Evolutionary conservation across 2,329 filamentous ascomycete genomes (phyloP).

Genomic region (Sclerotinia trifoliorum): DNA sequence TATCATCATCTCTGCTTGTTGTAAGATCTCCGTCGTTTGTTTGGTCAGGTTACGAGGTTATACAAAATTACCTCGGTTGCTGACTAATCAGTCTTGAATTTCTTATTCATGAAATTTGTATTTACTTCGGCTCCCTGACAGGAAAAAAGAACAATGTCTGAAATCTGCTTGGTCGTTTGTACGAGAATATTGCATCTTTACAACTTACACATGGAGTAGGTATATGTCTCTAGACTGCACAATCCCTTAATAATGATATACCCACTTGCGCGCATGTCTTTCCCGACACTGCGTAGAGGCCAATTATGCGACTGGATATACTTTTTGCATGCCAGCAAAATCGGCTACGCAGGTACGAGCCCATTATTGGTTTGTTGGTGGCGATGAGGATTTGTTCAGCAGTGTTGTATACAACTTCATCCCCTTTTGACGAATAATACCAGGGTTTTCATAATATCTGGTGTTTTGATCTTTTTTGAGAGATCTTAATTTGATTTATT

Average conservation of each 20-base stretch:
- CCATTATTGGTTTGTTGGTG: background rate
- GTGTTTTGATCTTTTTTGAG: background rate
- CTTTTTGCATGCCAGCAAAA: too few relatives aligned
- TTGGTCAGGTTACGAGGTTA: slow-evolving; percentile 22
- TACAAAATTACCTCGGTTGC: slow-evolving; percentile 12
- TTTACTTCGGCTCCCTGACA: slow-evolving; percentile 10
- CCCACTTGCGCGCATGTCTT: background rate
- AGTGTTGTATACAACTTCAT: background rate
- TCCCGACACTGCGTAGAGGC: background rate
- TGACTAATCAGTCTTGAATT: slow-evolving; percentile 3
- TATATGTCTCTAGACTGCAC: background rate
- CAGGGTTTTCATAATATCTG: background rate
- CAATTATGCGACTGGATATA: slow-evolving; percentile 10
- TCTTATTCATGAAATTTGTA: background rate
- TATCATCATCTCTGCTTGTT: background rate
- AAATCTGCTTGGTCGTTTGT: slow-evolving; percentile 3
- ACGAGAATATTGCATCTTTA: background rate
- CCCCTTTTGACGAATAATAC: background rate
- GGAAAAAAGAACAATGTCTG: background rate
- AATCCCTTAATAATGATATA: background rate
- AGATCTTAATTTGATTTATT: background rate
- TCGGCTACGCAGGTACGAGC: too few relatives aligned
- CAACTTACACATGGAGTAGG: background rate
- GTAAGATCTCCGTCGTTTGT: slow-evolving; percentile 14
- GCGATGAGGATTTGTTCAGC: background rate